Conservation (phyloP, 2,329 filamentous ascomycete species). For the Xylariomycetidae sp. region DNA sequence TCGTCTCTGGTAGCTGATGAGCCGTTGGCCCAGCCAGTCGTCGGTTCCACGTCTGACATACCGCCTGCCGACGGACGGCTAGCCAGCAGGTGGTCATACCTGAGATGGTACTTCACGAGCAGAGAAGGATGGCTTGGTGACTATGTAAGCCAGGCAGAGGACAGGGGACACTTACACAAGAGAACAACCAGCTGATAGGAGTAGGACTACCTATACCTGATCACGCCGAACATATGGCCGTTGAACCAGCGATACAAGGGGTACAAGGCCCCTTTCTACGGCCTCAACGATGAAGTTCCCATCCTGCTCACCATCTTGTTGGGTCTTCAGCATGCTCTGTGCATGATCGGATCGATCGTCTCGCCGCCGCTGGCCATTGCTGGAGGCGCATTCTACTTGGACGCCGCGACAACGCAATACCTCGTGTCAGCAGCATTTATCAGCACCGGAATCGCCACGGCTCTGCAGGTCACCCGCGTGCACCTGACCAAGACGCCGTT, state of each 20-base stretch:
- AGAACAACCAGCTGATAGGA: conserved; percentile 26
- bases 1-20: too few species aligned
- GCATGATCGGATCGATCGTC: conserved; percentile 56
- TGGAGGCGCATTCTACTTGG: conserved; percentile 51
- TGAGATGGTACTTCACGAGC: conserved; percentile 28
- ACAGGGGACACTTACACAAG: not conserved
- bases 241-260: conserved; percentile 30
- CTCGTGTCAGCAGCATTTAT: conserved; percentile 65
- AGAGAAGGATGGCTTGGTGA: conserved; percentile 32
- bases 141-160: conserved; percentile 23
- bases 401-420: conserved; percentile 49
- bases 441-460: conserved; percentile 58
- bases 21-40: not conserved
- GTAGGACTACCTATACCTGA: conserved; percentile 22
- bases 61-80: not conserved
- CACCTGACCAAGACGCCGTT: conserved; percentile 59
- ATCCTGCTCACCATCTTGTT: conserved; percentile 59
- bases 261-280: conserved; percentile 1
- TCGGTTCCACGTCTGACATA: not conserved
- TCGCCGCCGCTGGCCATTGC: conserved; percentile 58
- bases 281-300: conserved; percentile 55
- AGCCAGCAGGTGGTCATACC: conserved; percentile 7
- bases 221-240: conserved; percentile 47
- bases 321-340: conserved; percentile 63
- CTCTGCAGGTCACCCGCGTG: conserved; percentile 61